phyloP scores from a whole-genome alignment of 805 yeast genomes.

The Cyberlindnera americana region DNA sequence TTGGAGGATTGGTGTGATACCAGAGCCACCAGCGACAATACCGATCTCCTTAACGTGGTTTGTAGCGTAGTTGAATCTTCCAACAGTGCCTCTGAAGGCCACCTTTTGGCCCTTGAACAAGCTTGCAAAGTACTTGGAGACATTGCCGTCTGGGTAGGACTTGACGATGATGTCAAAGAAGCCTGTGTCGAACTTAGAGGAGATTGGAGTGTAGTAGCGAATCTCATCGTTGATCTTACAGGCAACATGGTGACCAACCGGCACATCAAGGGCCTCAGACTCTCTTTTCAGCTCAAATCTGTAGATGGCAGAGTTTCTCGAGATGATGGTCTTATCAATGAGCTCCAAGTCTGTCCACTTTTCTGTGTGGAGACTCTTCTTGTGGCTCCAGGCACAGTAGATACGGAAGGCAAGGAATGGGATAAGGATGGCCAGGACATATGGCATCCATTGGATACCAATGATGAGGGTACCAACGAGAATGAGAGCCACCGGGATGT shows the following conservation, averaged over 20 bases:
- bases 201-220: conserved; percentile 75
- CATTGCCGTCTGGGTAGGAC: conserved; percentile 68
- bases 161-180: conserved; percentile 75
- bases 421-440: conserved; percentile 36
- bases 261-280: conserved; percentile 58
- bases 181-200: conserved; percentile 66
- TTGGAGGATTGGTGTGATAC: conserved; percentile 87
- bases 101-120: conserved; percentile 63
- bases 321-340: conserved; percentile 68
- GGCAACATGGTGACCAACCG: conserved; percentile 74
- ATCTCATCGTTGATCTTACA: conserved; percentile 43
- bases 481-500: conserved; percentile 62
- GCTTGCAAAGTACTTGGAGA: conserved; percentile 63
- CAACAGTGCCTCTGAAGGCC: conserved; percentile 76
- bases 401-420: conserved; percentile 36
- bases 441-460: conserved; percentile 41
- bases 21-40: conserved; percentile 82
- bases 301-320: conserved; percentile 68
- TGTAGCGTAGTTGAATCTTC: conserved; percentile 56
- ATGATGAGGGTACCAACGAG: conserved; percentile 53
- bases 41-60: conserved; percentile 63
- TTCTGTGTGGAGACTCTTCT: conserved; percentile 43
- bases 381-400: conserved; percentile 34
- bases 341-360: conserved; percentile 66
- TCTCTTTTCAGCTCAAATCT: conserved; percentile 63